Base-by-base conservation (phyloP, 352 stramenopile species). In the Phytophthora litchii region DNA sequence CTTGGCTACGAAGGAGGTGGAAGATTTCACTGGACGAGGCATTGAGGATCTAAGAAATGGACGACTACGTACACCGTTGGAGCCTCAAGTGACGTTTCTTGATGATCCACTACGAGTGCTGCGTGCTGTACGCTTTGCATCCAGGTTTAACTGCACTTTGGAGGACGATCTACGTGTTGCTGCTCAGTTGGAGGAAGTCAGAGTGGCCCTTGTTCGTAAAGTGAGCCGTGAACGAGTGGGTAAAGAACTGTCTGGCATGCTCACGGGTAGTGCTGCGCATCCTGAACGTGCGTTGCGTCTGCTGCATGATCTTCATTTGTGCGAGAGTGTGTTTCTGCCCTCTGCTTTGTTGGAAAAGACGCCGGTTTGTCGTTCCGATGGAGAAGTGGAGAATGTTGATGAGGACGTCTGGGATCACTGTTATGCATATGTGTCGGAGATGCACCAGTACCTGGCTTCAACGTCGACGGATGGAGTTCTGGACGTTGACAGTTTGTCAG, bases 61-160 rank as follows among this genome's bases (percentile, higher is more conserved):
- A 10, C 65, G 98, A 31, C 80, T 99, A 12, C 82, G 95, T 0
- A 99, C 97, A 6, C 97, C 97, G 3, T 70, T 99, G 23, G 80
- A 96, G 29, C 88, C 97, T 1, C 68, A 90, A 17, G 89, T 95
- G 21, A 99, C 97, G 13, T 97, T 99, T 36, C 62, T 97, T 16
- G 97, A 99, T 70, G 97, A 99, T 73, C 97, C 97, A 6, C 69
- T 99, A 44, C 84, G 97, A 27, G 89, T 98, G 4, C 76, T 99
- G 19, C 81, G 97, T 29, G 92, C 91, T 1, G 83, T 99, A 12
- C 92, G 97, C 44, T 99, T 99, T 74, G 96, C 96, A 4, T 88
- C 92, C 8, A 78, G 96, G n/a, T 96, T 98, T 51, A 80, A 95
- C 20, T 99, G 99, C 67, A 64, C 36, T 1, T 74, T 99, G 57